Base-by-base conservation (phyloP, 495 filamentous ascomycete species). In the Acidiella bohemica region DNA sequence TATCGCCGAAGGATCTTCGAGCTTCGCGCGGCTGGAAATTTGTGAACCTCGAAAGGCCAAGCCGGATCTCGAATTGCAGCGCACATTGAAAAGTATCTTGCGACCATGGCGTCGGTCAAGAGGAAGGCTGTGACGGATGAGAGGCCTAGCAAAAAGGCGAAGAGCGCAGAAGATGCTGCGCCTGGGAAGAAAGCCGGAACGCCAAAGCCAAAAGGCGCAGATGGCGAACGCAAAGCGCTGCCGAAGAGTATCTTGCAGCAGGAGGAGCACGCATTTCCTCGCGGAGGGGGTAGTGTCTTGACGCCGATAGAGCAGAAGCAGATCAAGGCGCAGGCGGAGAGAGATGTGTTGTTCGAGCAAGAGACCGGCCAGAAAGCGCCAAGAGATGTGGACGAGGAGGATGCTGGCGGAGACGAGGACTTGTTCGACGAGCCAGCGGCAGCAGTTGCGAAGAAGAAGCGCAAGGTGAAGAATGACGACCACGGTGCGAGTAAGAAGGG, bases 251-350 rank as follows among this genome's bases (percentile, higher is more conserved):
- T 73, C 11, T 50, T 78, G 35, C 76, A 75, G 50, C 77, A 84
- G 44, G 88, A 95, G 36, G 90, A 94, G 50, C 72, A 74, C 3
- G 62, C 86, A 20, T 97, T 97, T 56, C 90, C 92, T 55, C 75
- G 90, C 66, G 90, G 90, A 39, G 92, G 90, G 40, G 90, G 71
- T 11, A 90, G 84, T 56, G 69, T 92, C 32, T 64, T 97, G 59
- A 93, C 90, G 6, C 86, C 90, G 18, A 68, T 97, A 36, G 90
- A 97, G 57, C 77, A 90, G 50, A 94, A 93, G 64, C 83, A 96
- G 60, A 94, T 97, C 50, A 81, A 90, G 52, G 82, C 90, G 44
- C 80, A 96, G 60, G 90, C 90, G 21, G 86, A 76, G 48, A 75
- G 78, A 53, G 90, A 97, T 68, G 87, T 88, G 18, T 67, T 96